Evolutionary conservation across 176 grass and related monocot species (phyloP).

Genomic region (Thinopyrum elongatum): DNA sequence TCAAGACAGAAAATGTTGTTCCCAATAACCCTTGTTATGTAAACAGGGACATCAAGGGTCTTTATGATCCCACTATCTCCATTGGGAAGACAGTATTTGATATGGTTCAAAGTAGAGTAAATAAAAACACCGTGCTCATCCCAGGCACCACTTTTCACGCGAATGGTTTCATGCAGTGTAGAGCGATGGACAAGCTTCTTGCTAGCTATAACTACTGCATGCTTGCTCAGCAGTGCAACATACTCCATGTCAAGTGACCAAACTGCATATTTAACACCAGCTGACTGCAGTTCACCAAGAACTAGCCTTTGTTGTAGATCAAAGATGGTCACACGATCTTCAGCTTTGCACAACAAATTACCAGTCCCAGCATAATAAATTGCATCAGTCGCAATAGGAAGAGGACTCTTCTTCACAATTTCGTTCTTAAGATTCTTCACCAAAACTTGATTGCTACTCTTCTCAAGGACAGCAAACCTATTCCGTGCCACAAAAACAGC

Average conservation of each 20-base stretch:
- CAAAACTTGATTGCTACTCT: slow-evolving; percentile 90
- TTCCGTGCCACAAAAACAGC: slow-evolving; percentile 96
- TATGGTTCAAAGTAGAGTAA: slow-evolving; percentile 96
- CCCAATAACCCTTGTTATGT: slow-evolving; percentile 84
- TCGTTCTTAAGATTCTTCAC: slow-evolving; percentile 98
- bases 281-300: slow-evolving; percentile 89
- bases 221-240: slow-evolving; percentile 91
- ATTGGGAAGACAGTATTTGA: slow-evolving; percentile 98
- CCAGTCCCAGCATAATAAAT: slow-evolving; percentile 98
- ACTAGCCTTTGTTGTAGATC: slow-evolving; percentile 93
- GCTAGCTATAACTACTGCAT: slow-evolving; percentile 86
- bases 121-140: slow-evolving; percentile 94
- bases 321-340: slow-evolving; percentile 87
- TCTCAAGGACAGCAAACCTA: slow-evolving; percentile 94
- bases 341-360: slow-evolving; percentile 86
- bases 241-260: slow-evolving; percentile 98
- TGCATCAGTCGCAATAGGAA: slow-evolving; percentile 86
- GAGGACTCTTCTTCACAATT: slow-evolving; percentile 88
- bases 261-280: slow-evolving; percentile 82
- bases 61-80: slow-evolving; percentile 94
- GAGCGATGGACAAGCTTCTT: slow-evolving; percentile 83
- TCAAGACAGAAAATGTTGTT: slow-evolving; percentile 84
- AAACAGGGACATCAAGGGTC: slow-evolving; percentile 90
- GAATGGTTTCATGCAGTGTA: slow-evolving; percentile 98
- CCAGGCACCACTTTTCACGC: slow-evolving; percentile 99